Evolutionary conservation across 371 early-diverging fungal genomes (phyloP).

Genomic region (Actinomortierella wolfii): DNA sequence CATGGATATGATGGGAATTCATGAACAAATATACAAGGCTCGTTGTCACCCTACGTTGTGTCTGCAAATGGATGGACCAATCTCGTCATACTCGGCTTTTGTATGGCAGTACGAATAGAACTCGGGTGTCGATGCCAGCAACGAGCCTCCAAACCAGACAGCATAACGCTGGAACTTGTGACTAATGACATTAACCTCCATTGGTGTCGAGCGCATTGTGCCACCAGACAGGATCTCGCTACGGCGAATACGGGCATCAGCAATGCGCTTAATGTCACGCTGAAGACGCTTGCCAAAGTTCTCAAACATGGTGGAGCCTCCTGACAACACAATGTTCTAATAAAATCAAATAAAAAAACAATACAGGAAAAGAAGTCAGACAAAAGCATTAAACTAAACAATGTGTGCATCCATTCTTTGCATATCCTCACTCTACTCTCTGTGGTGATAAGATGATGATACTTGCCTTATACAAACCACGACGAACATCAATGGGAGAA

Average conservation of each 20-base stretch:
- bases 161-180: slow-evolving; percentile 98
- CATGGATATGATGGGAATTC: too few relatives aligned
- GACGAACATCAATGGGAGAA: slow-evolving; percentile 95
- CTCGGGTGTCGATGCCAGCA: slow-evolving; percentile 91
- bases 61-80: slow-evolving; percentile 94
- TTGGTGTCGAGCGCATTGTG: slow-evolving; percentile 70
- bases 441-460: too few relatives aligned
- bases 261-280: slow-evolving; percentile 91
- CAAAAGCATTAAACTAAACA: background rate
- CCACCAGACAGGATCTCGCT: slow-evolving; percentile 78
- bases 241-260: slow-evolving; percentile 78
- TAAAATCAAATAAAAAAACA: background rate
- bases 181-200: slow-evolving; percentile 96
- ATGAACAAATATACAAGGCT: background rate
- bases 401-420: background rate
- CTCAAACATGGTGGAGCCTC: slow-evolving; percentile 98
- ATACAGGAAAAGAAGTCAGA: background rate
- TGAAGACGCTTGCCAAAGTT: slow-evolving; percentile 95
- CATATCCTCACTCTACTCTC: too few relatives aligned
- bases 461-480: slow-evolving; percentile 92
- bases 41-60: slow-evolving; percentile 65
- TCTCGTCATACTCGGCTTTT: slow-evolving; percentile 98
- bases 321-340: slow-evolving; percentile 96
- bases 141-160: slow-evolving; percentile 97
- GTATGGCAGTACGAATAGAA: slow-evolving; percentile 95